Base-by-base conservation (phyloP, 139 green algal species). In the Chlorella sp. region DNA sequence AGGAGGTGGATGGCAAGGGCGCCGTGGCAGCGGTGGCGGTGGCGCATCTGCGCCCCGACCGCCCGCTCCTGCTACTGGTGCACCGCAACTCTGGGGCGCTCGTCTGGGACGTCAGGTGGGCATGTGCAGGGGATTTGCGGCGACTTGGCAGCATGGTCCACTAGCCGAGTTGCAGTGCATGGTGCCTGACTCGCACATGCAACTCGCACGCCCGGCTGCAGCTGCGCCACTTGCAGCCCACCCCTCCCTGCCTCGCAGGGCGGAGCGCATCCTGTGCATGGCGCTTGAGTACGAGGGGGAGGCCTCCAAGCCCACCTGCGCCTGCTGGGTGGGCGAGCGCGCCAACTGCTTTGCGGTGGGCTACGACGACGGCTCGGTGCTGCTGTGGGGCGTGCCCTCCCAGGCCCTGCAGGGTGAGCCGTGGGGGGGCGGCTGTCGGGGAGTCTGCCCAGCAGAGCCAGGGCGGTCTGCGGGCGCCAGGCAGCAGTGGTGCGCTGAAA, bases 261-360 rank as follows among this genome's bases (percentile, higher is more conserved):
- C 81, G 19, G 81, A 89, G 60, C 80, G 64, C 46, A 72, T 89
- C 38, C 58, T 89, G 16, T 84, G 72, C 62, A 28, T 51, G 9
- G 86, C 74, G 0, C 34, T 73, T 3, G 86, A 89, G 24, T 67
- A 67, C 26, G 83, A 76, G 16, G 62, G 46, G 38, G 82, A 86
- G 38, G 26, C 38, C 3, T 84, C 46, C 70, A 86, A 87, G 80
- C 83, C 88, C 28, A 94, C 90, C 20, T 80, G 83, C 67, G 88
- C 88, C 24, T 92, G 87, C 80, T 96, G 93, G 93, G 72, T 90
- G 30, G 90, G 93, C 14, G 77, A 90, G n/a, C 83, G 76, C 32
- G 85, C 84, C 70, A 85, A 85, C 73, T 84, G 60, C 76, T 94
- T 96, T 81, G 94, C 90, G 6, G 91, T 91, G 36, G 94, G 94